These are phyloP conservation scores for Violaceomyces palustris DNA, from an alignment of 1,284 basidiomycete genomes.

Conservation along the genomic window DNA sequence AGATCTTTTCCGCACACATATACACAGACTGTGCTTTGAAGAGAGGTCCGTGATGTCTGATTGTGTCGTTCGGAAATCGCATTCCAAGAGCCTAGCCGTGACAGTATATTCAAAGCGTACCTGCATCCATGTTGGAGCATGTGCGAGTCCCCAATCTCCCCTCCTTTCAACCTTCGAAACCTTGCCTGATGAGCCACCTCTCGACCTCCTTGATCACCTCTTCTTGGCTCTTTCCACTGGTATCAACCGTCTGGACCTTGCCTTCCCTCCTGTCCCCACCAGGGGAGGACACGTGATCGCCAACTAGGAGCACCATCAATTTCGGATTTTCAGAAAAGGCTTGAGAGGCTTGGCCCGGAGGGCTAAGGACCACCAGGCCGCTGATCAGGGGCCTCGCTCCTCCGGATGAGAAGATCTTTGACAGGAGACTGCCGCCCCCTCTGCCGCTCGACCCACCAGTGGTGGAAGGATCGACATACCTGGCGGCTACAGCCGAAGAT, in stretches of 20 bases:
- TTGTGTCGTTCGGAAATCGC: too few relatives aligned
- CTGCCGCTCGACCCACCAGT: too few relatives aligned
- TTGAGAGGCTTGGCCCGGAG: too few relatives aligned
- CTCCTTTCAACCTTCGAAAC: slow-evolving; percentile 17
- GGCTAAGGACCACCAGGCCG: slow-evolving; percentile 18
- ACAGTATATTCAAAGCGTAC: too few relatives aligned
- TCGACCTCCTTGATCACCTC: slow-evolving; percentile 20
- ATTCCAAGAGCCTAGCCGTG: too few relatives aligned
- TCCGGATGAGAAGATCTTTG: slow-evolving; percentile 8
- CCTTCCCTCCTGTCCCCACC: slow-evolving; percentile 2
- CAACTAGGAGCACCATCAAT: slow-evolving; percentile 20
- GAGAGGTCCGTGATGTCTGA: too few relatives aligned
- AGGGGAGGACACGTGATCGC: slow-evolving; percentile 9
- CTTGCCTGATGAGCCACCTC: slow-evolving; percentile 20
- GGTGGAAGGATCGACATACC: too few relatives aligned
- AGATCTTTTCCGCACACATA: too few relatives aligned
- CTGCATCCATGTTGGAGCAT: too few relatives aligned
- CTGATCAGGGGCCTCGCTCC: slow-evolving; percentile 8
- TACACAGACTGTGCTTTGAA: too few relatives aligned
- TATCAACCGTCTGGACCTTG: slow-evolving; percentile 9
- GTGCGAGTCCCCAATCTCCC: too few relatives aligned
- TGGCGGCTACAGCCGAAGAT: too few relatives aligned
- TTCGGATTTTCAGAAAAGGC: slow-evolving; percentile 23
- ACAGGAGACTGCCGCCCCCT: slow-evolving; percentile 4
- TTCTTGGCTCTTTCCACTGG: slow-evolving; percentile 3